Base-by-base conservation (phyloP, 2,329 filamentous ascomycete genomes). In the Dactylellina drechsleri region DNA sequence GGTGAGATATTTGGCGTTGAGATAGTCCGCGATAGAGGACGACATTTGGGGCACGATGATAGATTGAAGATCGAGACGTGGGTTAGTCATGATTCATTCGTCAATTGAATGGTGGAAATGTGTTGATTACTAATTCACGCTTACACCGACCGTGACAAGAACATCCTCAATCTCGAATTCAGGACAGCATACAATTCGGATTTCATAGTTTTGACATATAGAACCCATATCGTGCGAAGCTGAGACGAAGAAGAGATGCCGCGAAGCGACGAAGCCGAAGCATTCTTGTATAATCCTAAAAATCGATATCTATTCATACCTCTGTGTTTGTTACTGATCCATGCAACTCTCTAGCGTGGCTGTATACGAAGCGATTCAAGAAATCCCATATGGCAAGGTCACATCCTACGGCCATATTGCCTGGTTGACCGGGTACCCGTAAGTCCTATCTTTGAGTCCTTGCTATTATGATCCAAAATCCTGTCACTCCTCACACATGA, bases 1-100 rank as follows among this genome's bases (percentile, higher is more conserved):
- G 8, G 86, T 91, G 58, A 99, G 89, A 82, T 99, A 99, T 82
- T 93, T 95, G 77, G 92, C 90, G 43, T 94, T 93, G 41, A 99
- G 88, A 80, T 98, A 99, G 80, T 89, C 89, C 71, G 92, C 90
- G 77, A 97, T 86, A 66, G 86, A 83, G 7, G 84, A 85, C 87
- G 90, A 89, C 77, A 76, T 81, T 74, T 66, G 56, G 31, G 31
- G 72, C 31, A 40, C 26, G 50, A 60, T 58, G 23, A 31, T 40
- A 43, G 5, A 23, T 15, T 47, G 47, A 26, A 15, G 40, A 20
- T 31, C 13, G 15, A 36, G 45, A 15, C n/a, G 23, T 43, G 7
- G 53, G 28, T 12, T n/a, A n/a, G 31, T 13, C 40, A 36, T 8
- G 43, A n/a, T 4, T 47, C 13, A 47, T 47, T 10, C 31, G 43